A percentile compares a stretch with the other conserved stretches of the same genome.
phyloP scores from a whole-genome alignment of 164 flowering plant genomes.

The Houttuynia cordata region DNA sequence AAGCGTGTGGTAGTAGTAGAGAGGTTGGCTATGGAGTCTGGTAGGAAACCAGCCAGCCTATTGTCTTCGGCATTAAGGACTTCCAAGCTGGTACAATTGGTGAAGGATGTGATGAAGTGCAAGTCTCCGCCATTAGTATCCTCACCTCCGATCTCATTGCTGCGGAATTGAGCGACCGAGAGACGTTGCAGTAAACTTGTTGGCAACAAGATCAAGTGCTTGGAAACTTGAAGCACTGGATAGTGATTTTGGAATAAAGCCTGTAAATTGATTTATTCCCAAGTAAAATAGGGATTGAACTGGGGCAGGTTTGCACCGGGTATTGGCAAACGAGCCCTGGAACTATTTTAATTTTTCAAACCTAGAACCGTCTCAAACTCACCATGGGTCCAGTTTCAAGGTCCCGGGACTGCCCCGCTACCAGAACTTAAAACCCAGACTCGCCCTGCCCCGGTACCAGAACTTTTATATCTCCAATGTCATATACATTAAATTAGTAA shows the following conservation, averaged over 20 bases:
- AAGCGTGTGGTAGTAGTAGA: slow-evolving; percentile 18
- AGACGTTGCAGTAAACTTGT: slow-evolving; percentile 7
- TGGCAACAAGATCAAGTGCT: slow-evolving; percentile 20
- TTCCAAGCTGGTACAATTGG: slow-evolving; percentile 21
- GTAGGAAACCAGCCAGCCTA: slow-evolving; percentile 28
- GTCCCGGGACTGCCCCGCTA: too few relatives aligned
- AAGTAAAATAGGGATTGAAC: too few relatives aligned
- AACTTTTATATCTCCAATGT: too few relatives aligned
- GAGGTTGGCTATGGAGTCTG: slow-evolving; percentile 29
- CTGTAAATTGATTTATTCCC: slow-evolving; percentile 27
- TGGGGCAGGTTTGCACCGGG: too few relatives aligned
- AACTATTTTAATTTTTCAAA: too few relatives aligned
- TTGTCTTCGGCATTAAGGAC: slow-evolving; percentile 28
- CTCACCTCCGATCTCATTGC: neutral
- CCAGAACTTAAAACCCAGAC: too few relatives aligned
- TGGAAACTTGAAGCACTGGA: slow-evolving; percentile 23
- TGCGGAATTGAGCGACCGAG: neutral
- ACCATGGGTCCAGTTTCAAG: too few relatives aligned
- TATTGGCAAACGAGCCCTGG: too few relatives aligned
- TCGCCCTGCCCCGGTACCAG: too few relatives aligned
- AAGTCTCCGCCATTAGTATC: slow-evolving; percentile 14
- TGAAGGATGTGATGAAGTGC: slow-evolving; percentile 19
- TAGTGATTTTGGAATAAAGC: slow-evolving; percentile 35
- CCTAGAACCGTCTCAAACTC: too few relatives aligned
- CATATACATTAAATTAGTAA: too few relatives aligned